These are phyloP conservation scores for Herpetomonas tarakana DNA, from an alignment of 208 protist genomes.

Conservation along the genomic window DNA sequence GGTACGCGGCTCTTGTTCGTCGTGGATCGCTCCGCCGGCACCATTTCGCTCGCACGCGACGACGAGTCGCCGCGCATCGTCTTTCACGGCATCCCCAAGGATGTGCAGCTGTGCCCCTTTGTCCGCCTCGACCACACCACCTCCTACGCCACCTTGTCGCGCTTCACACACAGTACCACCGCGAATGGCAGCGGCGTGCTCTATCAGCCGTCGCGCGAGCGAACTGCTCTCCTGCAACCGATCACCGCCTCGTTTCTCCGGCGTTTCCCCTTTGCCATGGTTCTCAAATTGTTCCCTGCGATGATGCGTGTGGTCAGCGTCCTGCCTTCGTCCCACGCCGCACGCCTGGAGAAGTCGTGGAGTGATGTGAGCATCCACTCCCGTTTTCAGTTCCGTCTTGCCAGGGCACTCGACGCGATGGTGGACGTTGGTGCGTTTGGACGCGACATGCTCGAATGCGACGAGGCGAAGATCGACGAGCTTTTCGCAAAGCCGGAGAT, in stretches of 20 bases:
- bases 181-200: conserved; percentile 13
- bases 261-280: conserved; percentile 60
- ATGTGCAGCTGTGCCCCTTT: conserved; percentile 68
- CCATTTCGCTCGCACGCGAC: conserved; percentile 71
- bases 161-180: conserved; percentile 41
- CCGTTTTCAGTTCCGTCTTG: conserved; percentile 65
- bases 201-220: conserved; percentile 37
- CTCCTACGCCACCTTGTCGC: conserved; percentile 63
- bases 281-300: conserved; percentile 48
- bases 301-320: conserved; percentile 37
- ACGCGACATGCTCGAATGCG: conserved; percentile 21
- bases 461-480: conserved; percentile 17
- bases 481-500: conserved; percentile 16
- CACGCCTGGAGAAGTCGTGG: conserved; percentile 57
- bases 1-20: conserved; percentile 85
- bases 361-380: conserved; percentile 40
- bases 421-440: conserved; percentile 63
- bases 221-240: conserved; percentile 41
- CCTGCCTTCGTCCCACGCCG: conserved; percentile 41
- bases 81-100: conserved; percentile 68
- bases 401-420: conserved; percentile 41
- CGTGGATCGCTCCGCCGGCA: conserved; percentile 65
- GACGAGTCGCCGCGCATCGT: conserved; percentile 72
- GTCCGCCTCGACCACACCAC: conserved; percentile 84
- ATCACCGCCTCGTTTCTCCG: conserved; percentile 69